Base-by-base conservation (phyloP, 176 grass and related monocot genomes). In the Zea luxurians region DNA sequence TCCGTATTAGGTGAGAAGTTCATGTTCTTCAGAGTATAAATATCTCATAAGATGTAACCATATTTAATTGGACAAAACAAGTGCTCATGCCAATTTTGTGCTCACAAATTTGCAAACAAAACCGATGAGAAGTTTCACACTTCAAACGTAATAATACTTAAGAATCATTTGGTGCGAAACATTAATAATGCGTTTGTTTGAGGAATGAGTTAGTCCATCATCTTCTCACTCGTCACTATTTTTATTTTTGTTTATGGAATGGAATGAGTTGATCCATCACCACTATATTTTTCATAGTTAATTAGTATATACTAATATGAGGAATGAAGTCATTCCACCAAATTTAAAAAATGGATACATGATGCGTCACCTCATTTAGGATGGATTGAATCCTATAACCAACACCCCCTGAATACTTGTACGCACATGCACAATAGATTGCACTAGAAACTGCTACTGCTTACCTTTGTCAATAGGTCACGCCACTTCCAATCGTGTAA, bases 21-120 rank as follows among this genome's bases (percentile, higher is more conserved):
- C 37, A 37, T 48, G 13, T 15, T 5, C 43, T 10, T 37, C 27
- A 77, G 2, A 64, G 48, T 37, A 48, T 0, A 77, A 8, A n/a
- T 34, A 40, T 66, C 45, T 13, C 8, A 18, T 40, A 65, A 50
- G 75, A 65, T 65, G 75, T 34, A 64, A 77, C 21, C 47, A 37
- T 63, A 76, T 1, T 75, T 75, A 61, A 45, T 75, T 61, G 55
- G 16, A 34, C 18, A 61, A 61, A 61, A 75, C n/a, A 44, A 13
- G 41, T 48, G 21, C 6, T 2, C 72, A 17, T 0, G 7, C 50
- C 52, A 57, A 40, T 73, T 40, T 67, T 67, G 1, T 67, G 64
- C 40, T 11, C 4, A 57, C 9, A 20, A 53, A 38, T 46, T 13
- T 69, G 46, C 43, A 69, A 69, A 69, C 1, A 74, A 7, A 20